These are phyloP conservation scores for Aschersonia sp. DNA, from an alignment of 2,329 filamentous ascomycete genomes.

Conservation along the genomic window DNA sequence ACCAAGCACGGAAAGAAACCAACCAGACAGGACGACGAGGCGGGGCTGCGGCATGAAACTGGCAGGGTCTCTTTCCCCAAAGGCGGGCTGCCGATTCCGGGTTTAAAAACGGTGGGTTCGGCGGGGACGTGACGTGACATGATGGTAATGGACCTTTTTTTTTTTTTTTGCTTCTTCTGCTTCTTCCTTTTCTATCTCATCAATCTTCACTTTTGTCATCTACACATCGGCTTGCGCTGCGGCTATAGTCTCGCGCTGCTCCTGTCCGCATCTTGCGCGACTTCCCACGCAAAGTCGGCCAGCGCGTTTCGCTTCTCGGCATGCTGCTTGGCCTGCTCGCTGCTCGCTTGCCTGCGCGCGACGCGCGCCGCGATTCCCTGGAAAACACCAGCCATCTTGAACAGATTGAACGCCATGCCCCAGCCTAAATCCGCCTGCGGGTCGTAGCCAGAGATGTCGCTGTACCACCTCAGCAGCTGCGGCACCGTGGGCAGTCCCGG, in stretches of 20 bases:
- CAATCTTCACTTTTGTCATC: no score
- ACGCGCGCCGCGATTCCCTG: conserved; percentile 89
- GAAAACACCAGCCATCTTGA: conserved; percentile 45
- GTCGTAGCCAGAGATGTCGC: conserved; percentile 51
- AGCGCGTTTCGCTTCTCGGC: conserved; percentile 54
- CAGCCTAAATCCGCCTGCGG: conserved; percentile 43
- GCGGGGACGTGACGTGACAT: no score
- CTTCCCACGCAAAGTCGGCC: conserved; percentile 64
- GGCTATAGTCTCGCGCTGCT: conserved; percentile 13
- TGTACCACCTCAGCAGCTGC: conserved; percentile 26
- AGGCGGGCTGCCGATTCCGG: no score
- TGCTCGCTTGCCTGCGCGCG: conserved; percentile 78
- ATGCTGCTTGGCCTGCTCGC: conserved; percentile 62
- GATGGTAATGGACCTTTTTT: no score
- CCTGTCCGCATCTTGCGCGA: conserved; percentile 36
- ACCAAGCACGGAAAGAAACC: neutral
- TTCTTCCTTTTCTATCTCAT: no score
- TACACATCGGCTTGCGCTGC: neutral
- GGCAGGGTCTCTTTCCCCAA: no score
- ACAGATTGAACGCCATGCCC: conserved; percentile 48
- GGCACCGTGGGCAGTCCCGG: conserved; percentile 43
- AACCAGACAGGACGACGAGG: neutral
- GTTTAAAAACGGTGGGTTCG: no score
- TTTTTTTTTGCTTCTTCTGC: no score
- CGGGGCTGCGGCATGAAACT: no score